These are phyloP conservation scores for Termitomyces bulborhizus DNA, from an alignment of 768 basidiomycete species.

Conservation along the genomic window DNA sequence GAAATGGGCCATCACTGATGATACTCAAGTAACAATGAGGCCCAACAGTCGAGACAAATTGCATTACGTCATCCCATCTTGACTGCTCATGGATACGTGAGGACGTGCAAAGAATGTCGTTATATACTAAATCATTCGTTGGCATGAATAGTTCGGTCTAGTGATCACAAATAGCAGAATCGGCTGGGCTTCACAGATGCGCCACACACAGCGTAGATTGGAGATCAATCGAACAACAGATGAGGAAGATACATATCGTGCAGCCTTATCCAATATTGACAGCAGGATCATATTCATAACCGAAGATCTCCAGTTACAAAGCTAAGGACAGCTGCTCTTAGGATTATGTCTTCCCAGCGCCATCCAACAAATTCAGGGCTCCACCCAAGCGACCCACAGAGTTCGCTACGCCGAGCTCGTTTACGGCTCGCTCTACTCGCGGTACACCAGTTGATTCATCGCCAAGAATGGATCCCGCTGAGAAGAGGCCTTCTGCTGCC, in stretches of 20 bases:
- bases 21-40: too few species aligned
- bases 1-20: constrained; percentile 22
- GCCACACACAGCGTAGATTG: not conserved
- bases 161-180: too few species aligned
- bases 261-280: not conserved
- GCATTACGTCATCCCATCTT: not conserved
- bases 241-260: too few species aligned
- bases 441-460: constrained; percentile 27
- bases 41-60: not conserved
- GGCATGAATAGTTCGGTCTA: not conserved
- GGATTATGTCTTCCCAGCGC: constrained; percentile 23
- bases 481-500: constrained; percentile 42
- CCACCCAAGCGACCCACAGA: constrained; percentile 24
- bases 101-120: not conserved
- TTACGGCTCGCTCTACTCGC: constrained; percentile 42
- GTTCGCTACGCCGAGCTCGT: constrained; percentile 20
- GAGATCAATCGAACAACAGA: not conserved
- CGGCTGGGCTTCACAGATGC: too few species aligned
- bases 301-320: not conserved
- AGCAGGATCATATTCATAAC: not conserved
- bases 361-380: constrained; percentile 41
- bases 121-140: not conserved
- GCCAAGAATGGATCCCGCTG: constrained; percentile 14
- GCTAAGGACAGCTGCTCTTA: not conserved
- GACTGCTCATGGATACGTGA: too few species aligned